Base-by-base conservation (phyloP, 139 green algal species). In the Chlorella ohadii region DNA sequence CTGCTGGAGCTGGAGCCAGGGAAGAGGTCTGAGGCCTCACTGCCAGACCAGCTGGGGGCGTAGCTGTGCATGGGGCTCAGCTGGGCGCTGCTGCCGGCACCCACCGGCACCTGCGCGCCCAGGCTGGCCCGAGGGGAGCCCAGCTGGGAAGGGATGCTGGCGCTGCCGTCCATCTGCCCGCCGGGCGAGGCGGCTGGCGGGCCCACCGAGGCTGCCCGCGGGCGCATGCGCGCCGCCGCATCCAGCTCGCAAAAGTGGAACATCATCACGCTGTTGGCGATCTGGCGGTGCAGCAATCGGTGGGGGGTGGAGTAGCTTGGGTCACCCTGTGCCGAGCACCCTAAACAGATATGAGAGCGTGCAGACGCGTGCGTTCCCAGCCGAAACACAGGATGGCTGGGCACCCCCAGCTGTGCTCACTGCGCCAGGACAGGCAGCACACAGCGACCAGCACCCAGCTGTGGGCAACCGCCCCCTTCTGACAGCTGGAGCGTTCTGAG, bases 211-310 rank as follows among this genome's bases (percentile, higher is more conserved):
- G 75, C 23, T 16, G 36, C 57, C 13, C 78, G 34, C 41, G 27
- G 51, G 66, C 72, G 83, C 73, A 73, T 78, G 83, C 90, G 77
- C 15, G 85, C 72, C 47, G 93, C 92, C 25, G 87, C 87, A 23
- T 93, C 89, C 51, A 95, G 89, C 84, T 96, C 93, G 75, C 95
- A 91, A 38, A 96, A 96, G 2, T 89, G 75, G 47, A 89, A 90
- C 51, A 96, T 87, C 68, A 88, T 79, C 1, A 82, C 38, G 36
- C 84, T 89, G 65, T 91, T 89, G 0, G 92, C 89, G 1, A 94
- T 64, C 38, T 90, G 85, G 73, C 4, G 41, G 17, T 9, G 9
- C 6, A 15, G 11, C 19, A 34, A 4, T 28, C 31, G 31, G 31
- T 19, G 74, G 20, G 39, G 6, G 25, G 41, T 36, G 0, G 27